Evolutionary conservation across 2,329 filamentous ascomycete genomes (phyloP), one percentile per base, ranked within the genome.

Genomic region (Plectosphaerella plurivora): DNA sequence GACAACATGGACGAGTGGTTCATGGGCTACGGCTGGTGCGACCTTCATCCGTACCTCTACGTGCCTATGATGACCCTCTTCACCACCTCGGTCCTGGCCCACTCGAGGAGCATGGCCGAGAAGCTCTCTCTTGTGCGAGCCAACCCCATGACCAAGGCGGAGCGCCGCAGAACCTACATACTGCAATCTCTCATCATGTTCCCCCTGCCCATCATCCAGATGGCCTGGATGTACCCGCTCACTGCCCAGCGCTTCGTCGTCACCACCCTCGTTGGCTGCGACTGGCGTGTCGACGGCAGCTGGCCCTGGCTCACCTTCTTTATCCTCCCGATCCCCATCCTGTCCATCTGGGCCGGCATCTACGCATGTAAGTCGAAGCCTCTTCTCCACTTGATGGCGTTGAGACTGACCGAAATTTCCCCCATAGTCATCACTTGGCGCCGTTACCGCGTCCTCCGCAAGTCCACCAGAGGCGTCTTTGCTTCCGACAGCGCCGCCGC

Each of bases 101-200:
- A 82, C 53, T 78, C 83, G 72, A 73, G 74, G 14, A 76, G 79
- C 45, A 71, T 84, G 10, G 72, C 79, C 14, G 63, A 69, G 37
- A 78, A 79, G 59, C 72, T 84, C 50, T 72, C 71, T 33, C 61
- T 78, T 24, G 57, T 72, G 49, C 67, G 76, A 3, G 73, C 70
- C 22, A 66, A 67, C 47, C 66, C 68, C 5, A 64, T 75, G 6
- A 71, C 68, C 2, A 56, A 62, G 16, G 58, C 54, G 4, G 78
- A 82, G 65, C 71, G 65, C 52, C 67, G 67, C 14, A 65, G 67
- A 1, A 69, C 73, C 20, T 73, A 71, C 50, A 52, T 77, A 9
- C 53, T 73, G 6, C 79, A 84, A 57, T 73, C 74, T 4, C 65
- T 78, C 55, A 73, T 83, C 67, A 78, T 84, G 55, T 81, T 84